A percentile compares a stretch with the other conserved stretches of the same genome.
Evolutionary conservation across 805 yeast genomes (phyloP).

Genomic region (Metschnikowia proteae): DNA sequence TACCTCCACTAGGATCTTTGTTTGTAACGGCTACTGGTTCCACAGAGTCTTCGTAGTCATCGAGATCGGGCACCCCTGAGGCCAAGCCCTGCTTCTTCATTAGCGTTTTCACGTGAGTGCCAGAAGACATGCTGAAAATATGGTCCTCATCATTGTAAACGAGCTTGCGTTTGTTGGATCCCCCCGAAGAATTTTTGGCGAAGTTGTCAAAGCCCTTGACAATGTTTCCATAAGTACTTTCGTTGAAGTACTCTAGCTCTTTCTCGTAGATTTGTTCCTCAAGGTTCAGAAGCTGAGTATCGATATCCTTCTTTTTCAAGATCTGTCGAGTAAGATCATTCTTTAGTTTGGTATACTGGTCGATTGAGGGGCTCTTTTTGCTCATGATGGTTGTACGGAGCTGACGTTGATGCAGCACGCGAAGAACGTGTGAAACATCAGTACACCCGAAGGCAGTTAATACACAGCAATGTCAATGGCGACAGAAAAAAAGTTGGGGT

Average conservation of each 20-base stretch:
- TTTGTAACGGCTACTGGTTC: conserved; percentile 12
- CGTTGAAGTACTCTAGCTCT: conserved; percentile 75
- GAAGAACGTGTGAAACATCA: neutral
- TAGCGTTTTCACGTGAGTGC: conserved; percentile 58
- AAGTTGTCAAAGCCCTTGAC: conserved; percentile 89
- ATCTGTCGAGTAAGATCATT: conserved; percentile 63
- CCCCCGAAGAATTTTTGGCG: conserved; percentile 42
- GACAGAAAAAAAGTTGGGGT: no score
- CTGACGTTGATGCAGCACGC: conserved; percentile 1
- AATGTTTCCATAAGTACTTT: conserved; percentile 71
- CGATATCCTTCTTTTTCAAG: conserved; percentile 58
- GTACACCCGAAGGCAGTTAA: neutral
- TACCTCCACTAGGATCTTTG: conserved; percentile 12
- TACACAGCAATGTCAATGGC: no score
- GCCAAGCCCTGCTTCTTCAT: conserved; percentile 44
- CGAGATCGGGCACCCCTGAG: conserved; percentile 22
- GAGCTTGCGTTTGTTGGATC: conserved; percentile 45
- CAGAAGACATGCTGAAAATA: conserved; percentile 72
- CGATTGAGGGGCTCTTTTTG: conserved; percentile 22
- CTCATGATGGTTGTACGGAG: conserved; percentile 9
- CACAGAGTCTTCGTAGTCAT: conserved; percentile 20
- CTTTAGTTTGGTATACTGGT: conserved; percentile 64
- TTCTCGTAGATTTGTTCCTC: conserved; percentile 78
- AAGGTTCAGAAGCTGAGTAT: conserved; percentile 53
- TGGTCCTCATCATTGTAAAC: conserved; percentile 71